Evolutionary conservation across 164 flowering plant genomes (phyloP).

Genomic region (Aristolochia contorta): DNA sequence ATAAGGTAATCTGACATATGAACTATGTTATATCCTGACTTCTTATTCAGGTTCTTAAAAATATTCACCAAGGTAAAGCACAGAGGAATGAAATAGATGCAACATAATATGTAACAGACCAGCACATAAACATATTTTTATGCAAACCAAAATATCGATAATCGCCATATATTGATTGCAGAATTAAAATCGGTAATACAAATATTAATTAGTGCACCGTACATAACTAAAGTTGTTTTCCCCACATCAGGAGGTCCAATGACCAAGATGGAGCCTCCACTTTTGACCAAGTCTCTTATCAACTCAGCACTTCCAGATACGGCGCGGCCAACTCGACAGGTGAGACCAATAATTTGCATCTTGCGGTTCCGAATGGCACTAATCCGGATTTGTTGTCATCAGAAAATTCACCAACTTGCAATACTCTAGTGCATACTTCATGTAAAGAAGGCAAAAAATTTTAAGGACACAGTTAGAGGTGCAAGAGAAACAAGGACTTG

Average conservation of each 20-base stretch:
- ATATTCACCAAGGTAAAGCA: too few relatives aligned
- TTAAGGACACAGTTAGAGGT: background rate
- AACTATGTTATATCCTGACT: too few relatives aligned
- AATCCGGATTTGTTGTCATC: slow-evolving; percentile 94
- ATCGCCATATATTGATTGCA: background rate
- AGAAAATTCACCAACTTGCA: slow-evolving; percentile 84
- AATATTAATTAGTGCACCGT: slow-evolving; percentile 3
- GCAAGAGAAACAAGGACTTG: background rate
- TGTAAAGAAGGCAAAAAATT: background rate
- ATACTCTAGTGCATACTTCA: slow-evolving; percentile 3
- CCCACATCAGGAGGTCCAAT: slow-evolving; percentile 99
- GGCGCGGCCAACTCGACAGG: slow-evolving; percentile 95
- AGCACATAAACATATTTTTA: too few relatives aligned
- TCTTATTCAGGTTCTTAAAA: too few relatives aligned
- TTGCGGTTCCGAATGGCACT: slow-evolving; percentile 95
- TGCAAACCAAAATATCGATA: too few relatives aligned
- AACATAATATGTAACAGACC: too few relatives aligned
- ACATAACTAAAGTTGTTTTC: slow-evolving; percentile 97
- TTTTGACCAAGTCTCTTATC: slow-evolving; percentile 72
- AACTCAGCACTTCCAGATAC: slow-evolving; percentile 90
- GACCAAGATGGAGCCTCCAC: slow-evolving; percentile 86
- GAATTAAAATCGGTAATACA: background rate
- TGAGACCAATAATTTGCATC: slow-evolving; percentile 85
- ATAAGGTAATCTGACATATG: too few relatives aligned
- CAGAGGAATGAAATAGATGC: too few relatives aligned